Evolutionary conservation across 31 red algal genomes (phyloP).

Genomic region (Bonnemaisonia californica): DNA sequence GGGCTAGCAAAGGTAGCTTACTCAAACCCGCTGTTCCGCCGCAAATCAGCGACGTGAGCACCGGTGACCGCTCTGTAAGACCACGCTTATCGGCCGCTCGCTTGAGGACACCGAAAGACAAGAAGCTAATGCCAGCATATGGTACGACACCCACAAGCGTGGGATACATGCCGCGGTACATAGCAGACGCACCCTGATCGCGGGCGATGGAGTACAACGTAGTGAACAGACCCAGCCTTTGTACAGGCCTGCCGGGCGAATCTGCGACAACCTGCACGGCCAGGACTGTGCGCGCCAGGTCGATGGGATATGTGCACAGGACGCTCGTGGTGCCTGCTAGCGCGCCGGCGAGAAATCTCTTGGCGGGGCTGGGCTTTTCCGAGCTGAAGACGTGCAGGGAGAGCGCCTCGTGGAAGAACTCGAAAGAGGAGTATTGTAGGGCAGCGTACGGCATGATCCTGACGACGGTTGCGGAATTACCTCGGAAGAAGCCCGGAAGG

Average conservation of each 20-base stretch:
- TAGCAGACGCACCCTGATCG: slow-evolving; percentile 44
- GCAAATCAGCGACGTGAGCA: slow-evolving; percentile 65
- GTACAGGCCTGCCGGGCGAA: slow-evolving; percentile 15
- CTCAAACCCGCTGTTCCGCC: slow-evolving; percentile 80
- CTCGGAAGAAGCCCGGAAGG: slow-evolving; percentile 59
- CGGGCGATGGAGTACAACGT: slow-evolving; percentile 38
- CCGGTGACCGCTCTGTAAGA: slow-evolving; percentile 40
- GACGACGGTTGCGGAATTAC: slow-evolving; percentile 71
- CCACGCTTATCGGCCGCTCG: slow-evolving; percentile 31
- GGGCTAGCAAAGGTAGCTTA: too few relatives aligned
- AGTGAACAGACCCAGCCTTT: slow-evolving; percentile 26
- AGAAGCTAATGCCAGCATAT: slow-evolving; percentile 89
- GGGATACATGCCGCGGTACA: slow-evolving; percentile 81
- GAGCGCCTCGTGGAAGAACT: slow-evolving; percentile 71
- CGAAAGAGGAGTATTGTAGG: slow-evolving; percentile 87
- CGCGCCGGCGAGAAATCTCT: slow-evolving; percentile 85
- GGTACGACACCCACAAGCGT: slow-evolving; percentile 89
- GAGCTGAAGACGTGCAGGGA: slow-evolving; percentile 61
- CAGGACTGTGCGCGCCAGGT: slow-evolving; percentile 76
- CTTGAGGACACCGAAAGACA: slow-evolving; percentile 70
- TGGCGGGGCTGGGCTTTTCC: slow-evolving; percentile 54
- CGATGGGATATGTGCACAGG: slow-evolving; percentile 84
- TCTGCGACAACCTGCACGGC: slow-evolving; percentile 51
- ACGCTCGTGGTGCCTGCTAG: slow-evolving; percentile 85
- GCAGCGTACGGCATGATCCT: slow-evolving; percentile 92